Evolutionary conservation across 257 asterid species (phyloP), one percentile per base, ranked within the genome.

Genomic region (Gynochthodes officinalis): DNA sequence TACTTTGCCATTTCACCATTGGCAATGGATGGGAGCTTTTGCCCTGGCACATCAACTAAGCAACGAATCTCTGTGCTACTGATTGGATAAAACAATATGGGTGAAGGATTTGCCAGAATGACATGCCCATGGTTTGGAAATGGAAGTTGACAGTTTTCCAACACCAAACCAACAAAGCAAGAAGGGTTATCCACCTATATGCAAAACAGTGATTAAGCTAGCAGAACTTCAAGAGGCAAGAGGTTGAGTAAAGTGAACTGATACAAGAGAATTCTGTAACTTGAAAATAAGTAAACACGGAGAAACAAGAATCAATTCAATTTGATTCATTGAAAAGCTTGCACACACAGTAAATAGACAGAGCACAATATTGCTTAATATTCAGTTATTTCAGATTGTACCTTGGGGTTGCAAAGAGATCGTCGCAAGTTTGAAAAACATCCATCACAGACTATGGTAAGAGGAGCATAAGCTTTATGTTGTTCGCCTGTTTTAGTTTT

Each of bases 341-440:
- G 32, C 4, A 43, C 57, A 23, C 4, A 33, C 35, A 40, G 66
- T 7, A 71, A n/a, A 39, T 30, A 42, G 28, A 63, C 35, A 66
- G 27, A 61, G 50, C 21, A 28, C 23, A 43, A 48, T 5, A 65
- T 32, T 39, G 25, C 19, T 18, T 43, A 59, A 33, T n/a, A n/a
- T 49, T 70, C 59, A 71, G n/a, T 69, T 55, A 35, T 50, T 44
- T 42, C 21, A 75, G 46, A 35, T 11, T 27, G 77, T 73, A 83
- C 88, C 87, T 77, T 76, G n/a, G 90, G 82, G 27, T 44, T 68
- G 58, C 90, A 86, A 57, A 86, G 90, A 10, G 85, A 77, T 50
- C 82, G 82, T 16, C 88, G 86, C 81, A 86, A 80, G 64, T 83
- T 86, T n/a, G 90, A 83, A 53, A 86, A 86, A 75, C 90, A 86